Conservation (phyloP, 306 rosid species). For the Aeschynomene evenia region DNA sequence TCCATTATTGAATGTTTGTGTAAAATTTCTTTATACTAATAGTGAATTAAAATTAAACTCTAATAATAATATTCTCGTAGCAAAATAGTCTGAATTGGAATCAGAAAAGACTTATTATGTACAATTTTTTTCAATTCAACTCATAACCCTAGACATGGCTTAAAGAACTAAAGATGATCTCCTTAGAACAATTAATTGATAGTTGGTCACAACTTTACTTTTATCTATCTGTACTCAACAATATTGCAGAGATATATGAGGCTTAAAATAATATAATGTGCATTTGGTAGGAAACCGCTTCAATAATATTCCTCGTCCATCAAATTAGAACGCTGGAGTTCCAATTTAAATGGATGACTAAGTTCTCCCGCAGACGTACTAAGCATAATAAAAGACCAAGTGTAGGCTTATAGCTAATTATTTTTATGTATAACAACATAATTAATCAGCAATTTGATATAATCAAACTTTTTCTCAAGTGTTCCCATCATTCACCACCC, state of each 20-base stretch:
- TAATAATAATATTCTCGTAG: too few relatives aligned
- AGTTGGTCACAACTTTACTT: background rate
- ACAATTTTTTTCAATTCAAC: too few relatives aligned
- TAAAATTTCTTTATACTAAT: too few relatives aligned
- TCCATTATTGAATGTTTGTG: too few relatives aligned
- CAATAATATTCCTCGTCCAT: background rate
- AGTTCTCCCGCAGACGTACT: background rate
- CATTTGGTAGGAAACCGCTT: conserved; percentile 6
- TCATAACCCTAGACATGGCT: too few relatives aligned
- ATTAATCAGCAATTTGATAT: background rate
- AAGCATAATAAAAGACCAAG: background rate
- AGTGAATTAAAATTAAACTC: too few relatives aligned
- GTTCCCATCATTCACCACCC: background rate
- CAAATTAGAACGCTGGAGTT: conserved; percentile 9
- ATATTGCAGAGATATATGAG: conserved; percentile 27
- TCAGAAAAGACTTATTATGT: too few relatives aligned
- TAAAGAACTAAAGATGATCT: too few relatives aligned
- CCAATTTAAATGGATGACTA: conserved; percentile 23
- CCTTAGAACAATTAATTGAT: too few relatives aligned
- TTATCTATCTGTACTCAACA: background rate
- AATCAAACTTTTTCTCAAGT: background rate
- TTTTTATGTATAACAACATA: background rate
- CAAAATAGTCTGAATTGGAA: too few relatives aligned
- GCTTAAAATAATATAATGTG: conserved; percentile 23
- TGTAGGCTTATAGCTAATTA: background rate